Evolutionary conservation across 345 rosid genomes (phyloP).

Genomic region (Clausena lansium): DNA sequence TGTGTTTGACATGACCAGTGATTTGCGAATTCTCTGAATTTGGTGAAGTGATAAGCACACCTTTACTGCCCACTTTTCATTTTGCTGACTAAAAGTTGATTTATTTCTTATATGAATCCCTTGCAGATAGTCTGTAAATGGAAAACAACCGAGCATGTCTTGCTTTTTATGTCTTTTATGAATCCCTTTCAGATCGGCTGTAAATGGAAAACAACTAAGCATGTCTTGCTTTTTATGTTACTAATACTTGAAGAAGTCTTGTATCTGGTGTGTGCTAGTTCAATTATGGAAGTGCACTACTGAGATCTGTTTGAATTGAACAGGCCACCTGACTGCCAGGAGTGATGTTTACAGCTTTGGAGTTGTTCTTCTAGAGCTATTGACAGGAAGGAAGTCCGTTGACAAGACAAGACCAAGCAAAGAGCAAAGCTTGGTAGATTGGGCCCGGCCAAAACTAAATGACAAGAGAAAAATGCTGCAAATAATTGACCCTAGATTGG

Average conservation of each 20-base stretch:
- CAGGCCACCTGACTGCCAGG: constrained; percentile 95
- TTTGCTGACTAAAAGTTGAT: neutral
- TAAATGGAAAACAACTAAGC: neutral
- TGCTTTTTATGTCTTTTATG: neutral
- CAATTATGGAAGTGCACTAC: neutral
- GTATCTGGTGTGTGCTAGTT: neutral
- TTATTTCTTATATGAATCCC: neutral
- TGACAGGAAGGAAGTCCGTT: constrained; percentile 90
- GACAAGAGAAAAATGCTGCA: constrained; percentile 87
- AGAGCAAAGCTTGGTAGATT: constrained; percentile 95
- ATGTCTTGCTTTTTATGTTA: neutral
- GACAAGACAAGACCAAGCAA: constrained; percentile 94
- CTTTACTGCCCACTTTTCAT: neutral
- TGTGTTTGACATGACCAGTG: neutral
- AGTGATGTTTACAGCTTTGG: constrained; percentile 98
- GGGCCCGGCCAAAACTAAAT: constrained; percentile 96
- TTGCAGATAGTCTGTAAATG: neutral
- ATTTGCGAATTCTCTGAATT: neutral
- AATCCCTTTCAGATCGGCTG: neutral
- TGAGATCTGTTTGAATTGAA: constrained; percentile 26
- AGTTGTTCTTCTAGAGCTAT: constrained; percentile 88
- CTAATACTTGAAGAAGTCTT: neutral
- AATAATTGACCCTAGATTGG: constrained; percentile 88
- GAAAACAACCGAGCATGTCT: neutral
- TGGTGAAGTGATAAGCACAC: neutral